phyloP scores from a whole-genome alignment of 2,329 filamentous ascomycete species.

The Pseudopithomyces chartarum region DNA sequence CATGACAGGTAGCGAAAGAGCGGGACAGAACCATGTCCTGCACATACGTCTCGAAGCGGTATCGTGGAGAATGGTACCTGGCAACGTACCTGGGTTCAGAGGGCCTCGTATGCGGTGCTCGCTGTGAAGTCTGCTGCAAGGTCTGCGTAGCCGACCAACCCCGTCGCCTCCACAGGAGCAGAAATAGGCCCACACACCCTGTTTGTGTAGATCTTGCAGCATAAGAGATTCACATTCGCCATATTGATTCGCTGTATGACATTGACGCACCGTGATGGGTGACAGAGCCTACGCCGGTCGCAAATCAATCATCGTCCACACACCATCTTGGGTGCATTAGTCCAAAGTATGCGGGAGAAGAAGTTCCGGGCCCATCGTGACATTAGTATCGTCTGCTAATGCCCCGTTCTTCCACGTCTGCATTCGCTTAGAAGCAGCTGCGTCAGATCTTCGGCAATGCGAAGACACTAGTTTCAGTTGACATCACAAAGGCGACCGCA shows the following conservation, averaged over 20 bases:
- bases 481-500: neutral
- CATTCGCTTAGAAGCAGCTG: neutral
- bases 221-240: neutral
- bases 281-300: neutral
- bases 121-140: neutral
- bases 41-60: neutral
- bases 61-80: neutral
- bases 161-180: neutral
- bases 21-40: neutral
- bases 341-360: neutral
- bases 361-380: conserved; percentile 4
- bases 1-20: conserved; percentile 4
- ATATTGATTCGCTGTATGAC: neutral
- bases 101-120: neutral
- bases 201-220: neutral
- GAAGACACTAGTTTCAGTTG: neutral
- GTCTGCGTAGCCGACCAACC: neutral
- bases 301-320: neutral
- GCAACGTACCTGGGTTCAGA: neutral
- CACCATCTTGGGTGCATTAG: neutral
- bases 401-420: neutral
- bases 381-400: neutral
- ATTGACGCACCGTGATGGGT: neutral
- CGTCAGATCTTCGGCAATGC: neutral
- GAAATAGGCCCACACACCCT: neutral